Evolutionary conservation across 164 flowering plant species (phyloP).

Genomic region (Cinnamomum chago): DNA sequence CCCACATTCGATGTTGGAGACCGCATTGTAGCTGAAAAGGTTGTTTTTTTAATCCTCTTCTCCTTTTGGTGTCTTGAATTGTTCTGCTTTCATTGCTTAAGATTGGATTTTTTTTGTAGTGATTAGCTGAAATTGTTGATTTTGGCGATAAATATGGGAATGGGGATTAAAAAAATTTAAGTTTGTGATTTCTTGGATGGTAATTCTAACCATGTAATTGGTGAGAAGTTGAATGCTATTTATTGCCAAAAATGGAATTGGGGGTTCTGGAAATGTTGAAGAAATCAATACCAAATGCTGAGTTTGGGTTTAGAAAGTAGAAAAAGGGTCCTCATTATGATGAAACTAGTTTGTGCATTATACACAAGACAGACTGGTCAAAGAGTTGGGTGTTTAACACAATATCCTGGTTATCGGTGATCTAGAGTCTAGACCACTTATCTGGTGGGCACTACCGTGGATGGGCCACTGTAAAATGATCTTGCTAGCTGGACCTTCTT

Average conservation of each 20-base stretch:
- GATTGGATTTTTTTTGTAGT: neutral
- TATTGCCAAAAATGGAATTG: neutral
- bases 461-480: too few relatives aligned
- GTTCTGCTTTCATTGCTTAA: neutral
- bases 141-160: neutral
- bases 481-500: too few relatives aligned
- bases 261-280: neutral
- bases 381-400: neutral
- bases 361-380: neutral
- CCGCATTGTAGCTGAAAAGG: slow-evolving; percentile 95
- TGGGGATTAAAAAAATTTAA: neutral
- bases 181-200: neutral
- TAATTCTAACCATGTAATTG: neutral
- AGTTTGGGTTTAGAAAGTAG: neutral
- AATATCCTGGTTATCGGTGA: too few relatives aligned
- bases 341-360: neutral
- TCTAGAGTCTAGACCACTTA: too few relatives aligned
- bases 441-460: too few relatives aligned
- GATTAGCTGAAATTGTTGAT: neutral
- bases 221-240: neutral
- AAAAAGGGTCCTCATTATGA: neutral
- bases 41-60: slow-evolving; percentile 6
- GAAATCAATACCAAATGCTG: neutral
- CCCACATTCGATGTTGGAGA: slow-evolving; percentile 98
- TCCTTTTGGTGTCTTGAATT: neutral